A percentile compares a stretch with the other conserved stretches of the same genome.
Evolutionary conservation across 768 basidiomycete species (phyloP).

Genomic region (Daedaleopsis nitida): DNA sequence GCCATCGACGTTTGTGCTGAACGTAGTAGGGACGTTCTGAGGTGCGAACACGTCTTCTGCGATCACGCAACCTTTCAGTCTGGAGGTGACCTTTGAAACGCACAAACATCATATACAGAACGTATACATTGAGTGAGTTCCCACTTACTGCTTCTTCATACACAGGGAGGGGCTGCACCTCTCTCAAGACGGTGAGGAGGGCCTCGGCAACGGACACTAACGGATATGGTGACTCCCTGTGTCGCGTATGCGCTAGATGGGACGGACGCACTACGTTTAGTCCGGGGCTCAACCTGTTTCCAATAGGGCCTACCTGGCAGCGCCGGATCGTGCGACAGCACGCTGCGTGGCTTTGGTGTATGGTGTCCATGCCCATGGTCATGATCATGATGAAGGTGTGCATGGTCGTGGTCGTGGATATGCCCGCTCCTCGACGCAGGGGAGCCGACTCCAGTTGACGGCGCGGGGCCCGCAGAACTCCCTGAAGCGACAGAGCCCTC

Average conservation of each 20-base stretch:
- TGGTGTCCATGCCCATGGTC: constrained; percentile 39
- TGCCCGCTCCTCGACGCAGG: neutral
- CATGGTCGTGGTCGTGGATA: constrained; percentile 25
- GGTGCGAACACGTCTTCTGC: constrained; percentile 75
- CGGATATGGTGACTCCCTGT: constrained; percentile 77
- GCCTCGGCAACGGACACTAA: constrained; percentile 69
- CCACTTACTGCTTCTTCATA: constrained; percentile 46
- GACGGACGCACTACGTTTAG: neutral
- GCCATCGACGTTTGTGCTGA: constrained; percentile 86
- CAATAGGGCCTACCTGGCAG: constrained; percentile 51
- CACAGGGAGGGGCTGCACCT: constrained; percentile 45
- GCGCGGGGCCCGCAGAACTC: neutral
- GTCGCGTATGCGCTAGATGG: constrained; percentile 62
- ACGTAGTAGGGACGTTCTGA: constrained; percentile 59
- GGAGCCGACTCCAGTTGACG: neutral
- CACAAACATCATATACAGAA: too few relatives aligned
- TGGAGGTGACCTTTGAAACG: constrained; percentile 53
- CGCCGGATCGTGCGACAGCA: constrained; percentile 70
- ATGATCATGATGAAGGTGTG: constrained; percentile 41
- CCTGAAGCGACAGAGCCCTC: constrained; percentile 23
- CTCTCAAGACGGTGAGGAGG: constrained; percentile 51
- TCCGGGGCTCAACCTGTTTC: constrained; percentile 1
- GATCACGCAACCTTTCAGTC: constrained; percentile 68
- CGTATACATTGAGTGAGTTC: too few relatives aligned
- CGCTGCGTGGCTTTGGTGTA: constrained; percentile 55